Base-by-base conservation (phyloP, 2,329 filamentous ascomycete genomes). In the Rugonectria rugulosa region DNA sequence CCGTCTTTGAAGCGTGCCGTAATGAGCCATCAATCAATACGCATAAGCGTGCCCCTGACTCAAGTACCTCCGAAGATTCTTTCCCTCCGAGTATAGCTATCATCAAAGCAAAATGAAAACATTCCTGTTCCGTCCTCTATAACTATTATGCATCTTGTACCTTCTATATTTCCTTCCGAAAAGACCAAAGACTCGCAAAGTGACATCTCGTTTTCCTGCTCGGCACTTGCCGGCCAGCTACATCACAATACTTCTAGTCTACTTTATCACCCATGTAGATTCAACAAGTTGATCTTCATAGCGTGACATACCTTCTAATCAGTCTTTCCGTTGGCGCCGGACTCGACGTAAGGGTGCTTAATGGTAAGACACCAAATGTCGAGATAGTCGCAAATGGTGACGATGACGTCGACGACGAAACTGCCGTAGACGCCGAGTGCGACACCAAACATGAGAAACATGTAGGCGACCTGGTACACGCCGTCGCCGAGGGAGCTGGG, bases 361-460 rank as follows among this genome's bases (percentile, higher is more conserved):
- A 99, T 99, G 2, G 91, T 96, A 72, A 99, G 80, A 72, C 95
- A 99, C 92, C 92, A 98, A 64, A 99, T 99, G 72, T 99, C 95
- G 58, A 98, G 82, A 73, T 96, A 97, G 73, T 99, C 95, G 77
- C 95, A 99, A 66, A 99, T 98, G 24, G 92, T 96, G 56, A 95
- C 92, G 64, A 99, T 97, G 53, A 98, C 93, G 72, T 98, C 95
- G 26, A 96, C 90, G 53, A 98, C 92, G 73, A 99, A 99, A 73
- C 92, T 97, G 57, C 92, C 93, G 76, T 99, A 97, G n/a, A 98
- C 87, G 27, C 95, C 95, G 42, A 97, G 73, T 0, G 89, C 90
- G 56, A 91, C 77, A 20, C 95, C 95, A 20, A 98, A 78, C 78
- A 93, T 94, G 70, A 88, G 84, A 75, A 97, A 98, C 72, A 97